Conservation (phyloP, 768 basidiomycete genomes). For the Kondoa malvinella region DNA sequence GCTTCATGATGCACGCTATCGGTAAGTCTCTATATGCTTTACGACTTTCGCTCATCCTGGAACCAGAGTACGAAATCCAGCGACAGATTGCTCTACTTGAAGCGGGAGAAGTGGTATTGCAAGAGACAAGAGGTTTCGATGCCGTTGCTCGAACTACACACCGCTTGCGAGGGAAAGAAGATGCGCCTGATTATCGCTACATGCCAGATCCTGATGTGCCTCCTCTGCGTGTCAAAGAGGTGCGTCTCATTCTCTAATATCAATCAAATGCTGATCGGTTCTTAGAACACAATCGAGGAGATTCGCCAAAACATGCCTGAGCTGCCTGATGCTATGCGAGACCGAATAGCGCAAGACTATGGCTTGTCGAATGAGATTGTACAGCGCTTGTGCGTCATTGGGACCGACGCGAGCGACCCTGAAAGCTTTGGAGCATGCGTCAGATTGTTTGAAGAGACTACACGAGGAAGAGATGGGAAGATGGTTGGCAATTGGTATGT, state of each 20-base stretch:
- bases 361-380: constrained; percentile 53
- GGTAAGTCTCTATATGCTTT: constrained; percentile 36
- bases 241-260: constrained; percentile 8
- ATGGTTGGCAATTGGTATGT: constrained; percentile 68
- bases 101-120: constrained; percentile 39
- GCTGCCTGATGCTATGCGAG: constrained; percentile 49
- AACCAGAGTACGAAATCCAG: constrained; percentile 55
- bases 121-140: constrained; percentile 85
- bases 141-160: constrained; percentile 66
- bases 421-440: constrained; percentile 39
- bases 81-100: constrained; percentile 53
- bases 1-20: constrained; percentile 67
- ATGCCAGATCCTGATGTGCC: constrained; percentile 96
- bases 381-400: constrained; percentile 46
- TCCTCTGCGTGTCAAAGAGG: constrained; percentile 38
- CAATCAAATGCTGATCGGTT: not conserved
- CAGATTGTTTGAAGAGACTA: constrained; percentile 63
- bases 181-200: constrained; percentile 84
- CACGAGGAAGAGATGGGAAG: constrained; percentile 45
- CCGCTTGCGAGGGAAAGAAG: constrained; percentile 70
- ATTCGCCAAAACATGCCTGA: constrained; percentile 50
- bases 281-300: constrained; percentile 47
- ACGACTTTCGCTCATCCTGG: not conserved
- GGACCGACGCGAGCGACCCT: constrained; percentile 40
- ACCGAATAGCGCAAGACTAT: constrained; percentile 40